Evolutionary conservation across 2,329 filamentous ascomycete genomes (phyloP), one percentile per base, ranked within the genome.

Genomic region (Curvularia spicifera): DNA sequence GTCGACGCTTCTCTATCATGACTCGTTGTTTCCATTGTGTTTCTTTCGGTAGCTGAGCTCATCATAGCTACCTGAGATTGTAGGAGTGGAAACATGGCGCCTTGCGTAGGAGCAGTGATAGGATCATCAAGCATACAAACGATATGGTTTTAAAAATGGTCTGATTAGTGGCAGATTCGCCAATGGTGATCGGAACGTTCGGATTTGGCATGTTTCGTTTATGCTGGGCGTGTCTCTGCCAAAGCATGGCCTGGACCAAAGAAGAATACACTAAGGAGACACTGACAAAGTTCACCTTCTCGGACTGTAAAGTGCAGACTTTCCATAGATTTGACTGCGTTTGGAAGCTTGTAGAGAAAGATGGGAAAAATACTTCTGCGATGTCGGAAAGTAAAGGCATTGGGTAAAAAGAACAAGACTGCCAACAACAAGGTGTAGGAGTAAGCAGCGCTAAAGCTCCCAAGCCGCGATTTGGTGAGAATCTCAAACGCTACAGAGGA

Each of bases 41-140:
- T 53, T 18, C 46, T 61, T 35, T 66, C 56, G 4, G 60, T 53
- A 4, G 39, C 50, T 1, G 58, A 52, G 31, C 13, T 33, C 3
- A 15, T 3, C 5, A 33, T 33, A 15, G 31, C 31, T 33, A 33
- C 31, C 8, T 10, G 28, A 31, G 6, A 7, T 9, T 7, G 9
- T 33, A 5, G 31, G 13, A 15, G 31, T 8, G 3, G 31, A 33
- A 15, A 33, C 3, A 15, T 33, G 13, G 31, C 31, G 31, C 10
- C 31, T 13, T 33, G 31, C 31, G 10, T 33, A 33, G 31, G 4
- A 33, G 31, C 31, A 33, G 3, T 5, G 31, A 33, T 33, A 33
- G 10, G 12, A 15, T 10, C 31, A 56, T 56, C 43, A 56, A 40
- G 15, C 47, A 56, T 9, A 52, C 10, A 48, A 56, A 7, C 1